These are phyloP conservation scores for Podaxis mareebaensis DNA, from an alignment of 768 basidiomycete genomes.

Conservation along the genomic window DNA sequence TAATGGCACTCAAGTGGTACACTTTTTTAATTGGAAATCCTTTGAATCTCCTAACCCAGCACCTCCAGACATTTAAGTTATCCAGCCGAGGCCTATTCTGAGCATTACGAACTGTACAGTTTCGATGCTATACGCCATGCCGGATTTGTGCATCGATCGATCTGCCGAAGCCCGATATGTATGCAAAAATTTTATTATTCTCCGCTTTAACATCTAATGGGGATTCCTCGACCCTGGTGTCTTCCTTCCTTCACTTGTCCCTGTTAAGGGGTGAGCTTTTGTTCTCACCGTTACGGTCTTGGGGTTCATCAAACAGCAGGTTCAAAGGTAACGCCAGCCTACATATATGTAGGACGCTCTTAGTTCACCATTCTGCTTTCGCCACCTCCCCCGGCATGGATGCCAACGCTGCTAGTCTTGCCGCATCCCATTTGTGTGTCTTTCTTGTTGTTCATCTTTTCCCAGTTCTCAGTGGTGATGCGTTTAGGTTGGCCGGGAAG, in stretches of 20 bases:
- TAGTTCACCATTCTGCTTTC: neutral
- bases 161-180: neutral
- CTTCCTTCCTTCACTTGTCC: neutral
- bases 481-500: conserved; percentile 17
- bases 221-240: neutral
- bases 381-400: neutral
- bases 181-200: neutral
- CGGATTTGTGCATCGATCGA: neutral
- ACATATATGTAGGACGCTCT: neutral
- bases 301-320: neutral
- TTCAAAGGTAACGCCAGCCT: neutral
- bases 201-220: neutral
- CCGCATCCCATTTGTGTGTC: neutral
- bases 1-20: no score
- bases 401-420: neutral
- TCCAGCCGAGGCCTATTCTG: no score
- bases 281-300: neutral
- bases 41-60: no score
- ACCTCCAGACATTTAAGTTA: no score
- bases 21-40: no score
- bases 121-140: neutral
- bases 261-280: neutral
- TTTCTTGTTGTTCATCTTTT: neutral
- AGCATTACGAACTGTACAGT: neutral
- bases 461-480: neutral